Conservation (phyloP, 1,284 basidiomycete species). For the Wallemia ichthyophaga region DNA sequence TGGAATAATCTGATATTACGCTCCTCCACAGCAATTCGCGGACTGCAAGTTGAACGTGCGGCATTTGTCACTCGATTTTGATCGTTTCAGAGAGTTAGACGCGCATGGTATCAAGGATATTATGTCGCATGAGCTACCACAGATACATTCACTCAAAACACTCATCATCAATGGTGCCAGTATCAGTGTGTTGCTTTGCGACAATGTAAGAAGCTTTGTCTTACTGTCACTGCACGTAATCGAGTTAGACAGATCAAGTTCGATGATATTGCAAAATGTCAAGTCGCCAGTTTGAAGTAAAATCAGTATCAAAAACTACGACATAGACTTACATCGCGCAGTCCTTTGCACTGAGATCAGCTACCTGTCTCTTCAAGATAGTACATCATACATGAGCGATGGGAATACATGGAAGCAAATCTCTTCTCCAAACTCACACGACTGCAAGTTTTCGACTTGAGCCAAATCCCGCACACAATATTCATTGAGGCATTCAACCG, state of each 20-base stretch:
- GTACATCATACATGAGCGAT: not conserved
- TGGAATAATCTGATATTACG: no score
- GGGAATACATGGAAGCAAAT: not conserved
- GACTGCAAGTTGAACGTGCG: no score
- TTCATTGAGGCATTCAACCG: not conserved
- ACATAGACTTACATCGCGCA: not conserved
- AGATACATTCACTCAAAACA: not conserved
- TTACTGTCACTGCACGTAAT: not conserved
- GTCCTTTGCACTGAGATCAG: not conserved
- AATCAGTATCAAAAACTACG: not conserved
- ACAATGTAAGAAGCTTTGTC: not conserved
- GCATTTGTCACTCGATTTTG: not conserved
- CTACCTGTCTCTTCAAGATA: not conserved
- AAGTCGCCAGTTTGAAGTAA: not conserved
- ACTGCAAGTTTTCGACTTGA: not conserved
- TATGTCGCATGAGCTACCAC: not conserved
- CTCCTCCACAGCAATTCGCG: no score
- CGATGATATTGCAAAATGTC: not conserved
- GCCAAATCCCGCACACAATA: not conserved
- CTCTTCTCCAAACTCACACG: not conserved
- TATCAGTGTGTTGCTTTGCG: not conserved
- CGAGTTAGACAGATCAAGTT: not conserved
- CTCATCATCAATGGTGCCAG: not conserved
- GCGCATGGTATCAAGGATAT: not conserved
- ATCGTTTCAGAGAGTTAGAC: not conserved